Percentiles rank a stretch among this genome's conserved stretches.
Evolutionary conservation across 192 early-diverging fungal species (phyloP).

Genomic region (Coemansia sp.): DNA sequence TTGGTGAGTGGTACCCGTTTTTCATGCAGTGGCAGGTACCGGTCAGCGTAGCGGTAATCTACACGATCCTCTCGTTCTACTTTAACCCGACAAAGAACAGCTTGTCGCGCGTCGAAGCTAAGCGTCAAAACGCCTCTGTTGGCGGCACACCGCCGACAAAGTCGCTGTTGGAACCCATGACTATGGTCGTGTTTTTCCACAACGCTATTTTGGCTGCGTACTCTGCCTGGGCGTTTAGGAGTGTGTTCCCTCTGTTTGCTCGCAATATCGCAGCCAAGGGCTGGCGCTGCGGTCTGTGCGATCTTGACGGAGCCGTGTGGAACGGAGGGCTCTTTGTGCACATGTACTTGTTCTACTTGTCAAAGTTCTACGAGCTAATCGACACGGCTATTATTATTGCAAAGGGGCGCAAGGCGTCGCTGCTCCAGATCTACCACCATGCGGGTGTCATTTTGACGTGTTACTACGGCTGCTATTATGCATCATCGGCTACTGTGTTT

Average conservation of each 20-base stretch:
- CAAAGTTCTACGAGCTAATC: conserved; percentile 83
- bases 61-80: conserved; percentile 51
- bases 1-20: conserved; percentile 70
- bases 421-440: conserved; percentile 87
- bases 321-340: conserved; percentile 70
- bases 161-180: conserved; percentile 59
- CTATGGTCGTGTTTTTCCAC: conserved; percentile 74
- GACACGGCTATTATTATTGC: conserved; percentile 80
- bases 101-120: conserved; percentile 18
- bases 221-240: conserved; percentile 71
- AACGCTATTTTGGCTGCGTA: conserved; percentile 73
- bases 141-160: conserved; percentile 6
- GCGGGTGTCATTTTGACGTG: conserved; percentile 82
- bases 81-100: conserved; percentile 24
- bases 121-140: conserved; percentile 14
- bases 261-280: conserved; percentile 58
- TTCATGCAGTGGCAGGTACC: conserved; percentile 75
- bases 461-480: conserved; percentile 71
- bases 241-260: conserved; percentile 62
- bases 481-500: conserved; percentile 73
- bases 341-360: conserved; percentile 82
- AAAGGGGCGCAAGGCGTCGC: conserved; percentile 70
- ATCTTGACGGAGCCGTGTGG: conserved; percentile 67
- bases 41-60: conserved; percentile 58
- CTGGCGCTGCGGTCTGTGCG: conserved; percentile 65